These are phyloP conservation scores for Cordyceps cateniannulata DNA, from an alignment of 2,329 filamentous ascomycete species.

Conservation along the genomic window DNA sequence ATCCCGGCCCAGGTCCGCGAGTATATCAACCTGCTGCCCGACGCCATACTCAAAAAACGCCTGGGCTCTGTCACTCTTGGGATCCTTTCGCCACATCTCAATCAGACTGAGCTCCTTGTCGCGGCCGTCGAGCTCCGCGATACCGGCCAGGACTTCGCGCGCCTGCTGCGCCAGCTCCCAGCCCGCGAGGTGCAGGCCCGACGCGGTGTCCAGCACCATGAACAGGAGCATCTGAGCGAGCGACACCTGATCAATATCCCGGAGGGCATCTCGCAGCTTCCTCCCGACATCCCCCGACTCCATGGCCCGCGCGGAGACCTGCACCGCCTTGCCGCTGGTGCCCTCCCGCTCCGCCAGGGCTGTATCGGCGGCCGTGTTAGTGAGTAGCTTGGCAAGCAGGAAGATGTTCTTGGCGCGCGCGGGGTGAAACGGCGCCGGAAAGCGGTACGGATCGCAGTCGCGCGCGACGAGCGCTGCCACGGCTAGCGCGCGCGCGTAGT, in stretches of 20 bases:
- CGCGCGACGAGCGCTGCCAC: slow-evolving; percentile 42
- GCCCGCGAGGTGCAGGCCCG: slow-evolving; percentile 35
- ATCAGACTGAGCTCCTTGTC: slow-evolving; percentile 39
- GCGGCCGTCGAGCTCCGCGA: slow-evolving; percentile 40
- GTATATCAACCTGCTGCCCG: slow-evolving; percentile 37
- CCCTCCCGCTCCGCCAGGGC: slow-evolving; percentile 22
- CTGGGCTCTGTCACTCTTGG: slow-evolving; percentile 30
- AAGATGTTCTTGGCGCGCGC: slow-evolving; percentile 45
- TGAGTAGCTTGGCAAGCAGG: slow-evolving; percentile 45
- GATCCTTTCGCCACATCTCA: slow-evolving; percentile 36
- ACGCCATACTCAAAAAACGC: slow-evolving; percentile 46
- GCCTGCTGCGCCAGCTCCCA: slow-evolving; percentile 41
- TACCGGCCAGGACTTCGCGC: slow-evolving; percentile 40
- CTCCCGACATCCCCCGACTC: slow-evolving; percentile 17
- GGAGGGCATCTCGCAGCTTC: slow-evolving; percentile 26
- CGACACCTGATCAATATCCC: slow-evolving; percentile 44
- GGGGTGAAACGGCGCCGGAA: slow-evolving; percentile 43
- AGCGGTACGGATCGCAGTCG: slow-evolving; percentile 43
- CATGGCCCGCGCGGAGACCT: slow-evolving; percentile 4
- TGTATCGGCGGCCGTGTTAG: slow-evolving; percentile 39
- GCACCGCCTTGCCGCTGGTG: slow-evolving; percentile 21
- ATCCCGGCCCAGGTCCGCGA: slow-evolving; percentile 39
- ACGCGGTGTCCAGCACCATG: slow-evolving; percentile 38
- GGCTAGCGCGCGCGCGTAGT: slow-evolving; percentile 38
- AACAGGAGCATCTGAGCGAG: slow-evolving; percentile 47